Evolutionary conservation across 2,329 filamentous ascomycete species (phyloP).

Genomic region (Camptophora hylomeconis): DNA sequence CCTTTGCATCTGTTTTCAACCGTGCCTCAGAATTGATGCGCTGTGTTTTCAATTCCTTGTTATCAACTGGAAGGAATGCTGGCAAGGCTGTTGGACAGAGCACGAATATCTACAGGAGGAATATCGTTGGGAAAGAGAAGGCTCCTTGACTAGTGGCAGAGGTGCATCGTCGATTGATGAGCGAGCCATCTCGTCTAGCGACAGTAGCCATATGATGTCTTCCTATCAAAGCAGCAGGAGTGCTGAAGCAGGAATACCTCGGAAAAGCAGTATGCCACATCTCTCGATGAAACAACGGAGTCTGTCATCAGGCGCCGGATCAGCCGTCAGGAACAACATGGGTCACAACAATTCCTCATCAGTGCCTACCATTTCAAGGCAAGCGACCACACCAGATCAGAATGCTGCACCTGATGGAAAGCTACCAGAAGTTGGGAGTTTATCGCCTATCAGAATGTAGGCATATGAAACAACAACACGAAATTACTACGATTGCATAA

Average conservation of each 20-base stretch:
- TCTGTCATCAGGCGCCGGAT: constrained; percentile 11
- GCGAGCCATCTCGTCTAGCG: constrained; percentile 50
- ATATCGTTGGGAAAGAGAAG: constrained; percentile 17
- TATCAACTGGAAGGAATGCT: constrained; percentile 90
- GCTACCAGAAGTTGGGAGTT: constrained; percentile 34
- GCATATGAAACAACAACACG: constrained; percentile 2
- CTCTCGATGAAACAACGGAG: constrained; percentile 14
- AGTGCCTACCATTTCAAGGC: constrained; percentile 13
- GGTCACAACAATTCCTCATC: constrained; percentile 13
- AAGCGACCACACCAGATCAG: constrained; percentile 15
- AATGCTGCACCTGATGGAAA: constrained; percentile 25
- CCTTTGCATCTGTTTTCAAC: constrained; percentile 91
- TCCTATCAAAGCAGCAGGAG: not conserved
- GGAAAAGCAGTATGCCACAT: constrained; percentile 5
- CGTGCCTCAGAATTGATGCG: constrained; percentile 88
- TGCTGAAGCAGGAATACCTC: not conserved
- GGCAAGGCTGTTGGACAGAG: constrained; percentile 91
- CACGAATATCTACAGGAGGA: constrained; percentile 58
- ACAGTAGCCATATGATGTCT: constrained; percentile 31
- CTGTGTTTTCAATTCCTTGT: constrained; percentile 94
- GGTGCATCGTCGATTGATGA: constrained; percentile 32
- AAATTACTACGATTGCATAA: no score
- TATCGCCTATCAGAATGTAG: constrained; percentile 36
- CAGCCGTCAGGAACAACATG: constrained; percentile 5
- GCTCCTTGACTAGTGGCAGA: constrained; percentile 16